These are phyloP conservation scores for Penicillium sp. DNA, from an alignment of 2,329 filamentous ascomycete genomes.

Conservation along the genomic window DNA sequence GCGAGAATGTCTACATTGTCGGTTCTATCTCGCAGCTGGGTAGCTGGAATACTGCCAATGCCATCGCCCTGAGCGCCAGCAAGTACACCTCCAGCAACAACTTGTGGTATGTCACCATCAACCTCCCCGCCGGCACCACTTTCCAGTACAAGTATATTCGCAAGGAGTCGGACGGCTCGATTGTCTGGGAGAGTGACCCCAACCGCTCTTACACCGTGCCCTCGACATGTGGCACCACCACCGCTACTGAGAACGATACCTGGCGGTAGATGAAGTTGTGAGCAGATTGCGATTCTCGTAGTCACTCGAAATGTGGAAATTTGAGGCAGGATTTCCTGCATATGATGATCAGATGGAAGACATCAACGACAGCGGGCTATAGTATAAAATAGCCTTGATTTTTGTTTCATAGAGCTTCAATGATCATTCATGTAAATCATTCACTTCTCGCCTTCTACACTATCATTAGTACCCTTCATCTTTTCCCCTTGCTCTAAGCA, in stretches of 20 bases:
- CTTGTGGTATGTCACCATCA: slow-evolving; percentile 64
- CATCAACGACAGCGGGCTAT: not conserved
- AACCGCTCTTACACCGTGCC: slow-evolving; percentile 50
- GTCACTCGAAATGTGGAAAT: not conserved
- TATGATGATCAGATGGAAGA: not conserved
- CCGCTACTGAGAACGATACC: slow-evolving; percentile 40
- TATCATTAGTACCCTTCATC: no score
- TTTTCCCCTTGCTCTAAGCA: no score
- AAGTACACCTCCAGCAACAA: slow-evolving; percentile 64
- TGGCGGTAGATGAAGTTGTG: slow-evolving; percentile 36
- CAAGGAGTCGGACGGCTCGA: slow-evolving; percentile 56
- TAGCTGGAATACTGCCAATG: slow-evolving; percentile 61
- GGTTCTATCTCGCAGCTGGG: slow-evolving; percentile 65
- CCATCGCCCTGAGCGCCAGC: slow-evolving; percentile 60
- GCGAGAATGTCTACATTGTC: slow-evolving; percentile 67
- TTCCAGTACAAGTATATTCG: slow-evolving; percentile 73
- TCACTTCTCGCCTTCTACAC: no score
- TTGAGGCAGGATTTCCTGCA: no score
- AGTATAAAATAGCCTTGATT: not conserved
- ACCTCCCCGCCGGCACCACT: slow-evolving; percentile 57
- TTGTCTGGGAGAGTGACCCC: slow-evolving; percentile 67
- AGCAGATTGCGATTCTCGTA: not conserved
- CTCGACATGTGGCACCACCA: slow-evolving; percentile 37
- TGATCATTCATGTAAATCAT: not conserved
- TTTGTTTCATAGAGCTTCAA: not conserved